Evolutionary conservation across 2,329 filamentous ascomycete species (phyloP).

Genomic region (Annulohypoxylon truncatum): DNA sequence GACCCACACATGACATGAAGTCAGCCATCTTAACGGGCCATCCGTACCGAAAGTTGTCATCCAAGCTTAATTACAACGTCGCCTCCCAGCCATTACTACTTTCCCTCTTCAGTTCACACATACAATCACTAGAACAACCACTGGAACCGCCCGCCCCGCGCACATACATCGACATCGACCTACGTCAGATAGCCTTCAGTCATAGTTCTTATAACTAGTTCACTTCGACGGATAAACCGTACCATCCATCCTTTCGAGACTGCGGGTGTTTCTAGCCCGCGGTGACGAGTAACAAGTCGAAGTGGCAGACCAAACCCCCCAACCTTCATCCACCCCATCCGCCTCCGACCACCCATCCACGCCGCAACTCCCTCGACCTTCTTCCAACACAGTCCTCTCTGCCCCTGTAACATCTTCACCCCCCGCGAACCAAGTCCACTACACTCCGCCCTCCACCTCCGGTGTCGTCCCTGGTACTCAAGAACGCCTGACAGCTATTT

Average conservation of each 20-base stretch:
- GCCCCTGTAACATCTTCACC: constrained; percentile 49
- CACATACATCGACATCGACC: constrained; percentile 13
- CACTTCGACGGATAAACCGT: constrained; percentile 19
- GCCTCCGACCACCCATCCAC: constrained; percentile 74
- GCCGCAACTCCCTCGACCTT: constrained; percentile 63
- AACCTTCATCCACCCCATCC: constrained; percentile 67
- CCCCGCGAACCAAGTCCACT: constrained; percentile 36
- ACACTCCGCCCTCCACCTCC: constrained; percentile 38
- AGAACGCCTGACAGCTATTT: constrained; percentile 13
- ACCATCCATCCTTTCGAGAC: constrained; percentile 39
- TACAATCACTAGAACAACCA: constrained; percentile 1
- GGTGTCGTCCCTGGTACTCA: constrained; percentile 26
- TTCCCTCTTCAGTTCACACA: constrained; percentile 15
- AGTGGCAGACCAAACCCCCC: constrained; percentile 77
- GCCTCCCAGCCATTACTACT: constrained; percentile 27
- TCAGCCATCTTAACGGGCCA: constrained; percentile 40
- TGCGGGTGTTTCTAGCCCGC: constrained; percentile 59
- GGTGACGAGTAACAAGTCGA: constrained; percentile 62
- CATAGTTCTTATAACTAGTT: constrained; percentile 7
- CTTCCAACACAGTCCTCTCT: constrained; percentile 61
- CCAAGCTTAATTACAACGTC: constrained; percentile 37
- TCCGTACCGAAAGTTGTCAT: constrained; percentile 39
- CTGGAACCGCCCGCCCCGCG: constrained; percentile 13
- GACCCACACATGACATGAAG: constrained; percentile 44
- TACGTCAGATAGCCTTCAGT: constrained; percentile 11